These are phyloP conservation scores for Vigna nakashimae DNA, from an alignment of 306 rosid genomes.

Conservation along the genomic window DNA sequence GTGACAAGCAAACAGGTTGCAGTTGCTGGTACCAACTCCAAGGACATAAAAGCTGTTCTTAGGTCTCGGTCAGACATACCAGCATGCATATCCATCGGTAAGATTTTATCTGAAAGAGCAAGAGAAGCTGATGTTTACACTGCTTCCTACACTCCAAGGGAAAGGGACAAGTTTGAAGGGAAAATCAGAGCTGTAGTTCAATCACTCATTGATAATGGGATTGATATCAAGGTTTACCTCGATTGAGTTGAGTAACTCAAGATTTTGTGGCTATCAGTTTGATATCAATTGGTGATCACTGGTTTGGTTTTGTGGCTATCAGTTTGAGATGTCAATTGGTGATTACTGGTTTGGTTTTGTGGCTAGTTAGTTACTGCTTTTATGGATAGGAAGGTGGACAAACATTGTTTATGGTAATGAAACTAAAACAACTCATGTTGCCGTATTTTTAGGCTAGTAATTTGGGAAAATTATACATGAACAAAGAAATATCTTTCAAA, in stretches of 20 bases:
- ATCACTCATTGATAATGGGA: slow-evolving; percentile 91
- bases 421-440: not conserved
- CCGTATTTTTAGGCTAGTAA: not conserved
- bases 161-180: slow-evolving; percentile 93
- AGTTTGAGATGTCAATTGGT: no score
- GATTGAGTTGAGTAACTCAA: slow-evolving; percentile 50
- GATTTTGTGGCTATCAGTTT: not conserved
- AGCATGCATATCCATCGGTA: slow-evolving; percentile 87
- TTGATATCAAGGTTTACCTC: slow-evolving; percentile 88
- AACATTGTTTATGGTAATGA: not conserved
- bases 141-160: slow-evolving; percentile 85
- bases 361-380: no score
- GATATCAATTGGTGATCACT: no score
- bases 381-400: no score
- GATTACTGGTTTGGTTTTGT: no score
- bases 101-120: slow-evolving; percentile 83
- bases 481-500: not conserved
- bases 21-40: slow-evolving; percentile 97
- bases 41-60: slow-evolving; percentile 89
- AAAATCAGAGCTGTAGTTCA: slow-evolving; percentile 97
- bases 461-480: not conserved
- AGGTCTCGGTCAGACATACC: slow-evolving; percentile 89
- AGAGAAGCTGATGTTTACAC: slow-evolving; percentile 95
- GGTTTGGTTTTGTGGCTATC: not conserved
- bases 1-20: slow-evolving; percentile 93